Evolutionary conservation across 345 rosid species (phyloP), one percentile per base, ranked within the genome.

Genomic region (Moricandia moricandioides): DNA sequence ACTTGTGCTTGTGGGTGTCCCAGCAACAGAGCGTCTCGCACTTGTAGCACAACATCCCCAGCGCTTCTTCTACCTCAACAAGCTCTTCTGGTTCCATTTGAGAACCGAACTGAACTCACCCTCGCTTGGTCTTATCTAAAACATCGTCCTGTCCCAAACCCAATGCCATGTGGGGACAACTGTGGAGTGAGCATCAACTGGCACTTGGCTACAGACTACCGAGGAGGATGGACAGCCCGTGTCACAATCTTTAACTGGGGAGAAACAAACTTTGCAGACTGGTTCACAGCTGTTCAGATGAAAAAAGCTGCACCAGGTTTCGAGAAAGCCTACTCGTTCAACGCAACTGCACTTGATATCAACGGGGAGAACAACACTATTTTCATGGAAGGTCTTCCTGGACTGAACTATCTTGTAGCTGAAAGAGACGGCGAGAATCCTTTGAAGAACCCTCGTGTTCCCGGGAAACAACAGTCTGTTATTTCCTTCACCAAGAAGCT

Each of bases 1-100:
- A 92, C 97, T 33, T 95, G 97, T 29, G 97, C 97, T 0, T 95
- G 99, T 13, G 99, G 99, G 5, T 95, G 99, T 86, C 74, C 88
- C 11, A 79, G 68, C 67, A 80, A 76, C 58, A 76, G 8, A 59
- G 75, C 83, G 0, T 45, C 72, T 71, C 86, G 54, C 10, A 81
- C 99, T 6, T 95, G 99, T 75, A 92, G 93, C 69, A 71, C 91
- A 16, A 82, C 85, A 12, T 67, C 87, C 51, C 88, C 97, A 0
- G 91, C 94, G 64, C 78, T 87, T 74, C 92, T 90, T 73, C 87
- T 95, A 65, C 97, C 89, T 10, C 85, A 92, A 2, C 78, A 87
- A 59, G 86, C 96, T 45, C 92, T 89, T 59, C 87, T 92, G 1
- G 80, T 90, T 60, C 97, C 99, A 35, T 95, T 86, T 7, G 99